These are phyloP conservation scores for Kickxella alabastrina DNA, from an alignment of 192 early-diverging fungal species.

Conservation along the genomic window DNA sequence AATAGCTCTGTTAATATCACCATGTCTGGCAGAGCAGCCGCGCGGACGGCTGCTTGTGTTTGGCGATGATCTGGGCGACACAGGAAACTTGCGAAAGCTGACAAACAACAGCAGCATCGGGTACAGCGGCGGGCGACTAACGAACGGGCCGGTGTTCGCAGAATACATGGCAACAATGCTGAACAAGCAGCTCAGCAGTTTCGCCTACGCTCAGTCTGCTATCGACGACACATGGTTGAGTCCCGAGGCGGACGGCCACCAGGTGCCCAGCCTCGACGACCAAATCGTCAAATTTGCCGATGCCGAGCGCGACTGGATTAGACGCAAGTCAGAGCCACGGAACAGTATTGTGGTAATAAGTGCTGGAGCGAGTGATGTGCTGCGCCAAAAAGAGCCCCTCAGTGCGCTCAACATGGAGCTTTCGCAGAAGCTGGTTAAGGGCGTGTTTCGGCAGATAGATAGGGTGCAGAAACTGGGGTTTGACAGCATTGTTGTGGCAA, in stretches of 20 bases:
- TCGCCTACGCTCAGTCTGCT: constrained; percentile 11
- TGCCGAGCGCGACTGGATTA: constrained; percentile 21
- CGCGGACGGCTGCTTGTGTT: constrained; percentile 11
- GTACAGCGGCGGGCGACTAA: constrained; percentile 14
- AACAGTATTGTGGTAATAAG: constrained; percentile 18
- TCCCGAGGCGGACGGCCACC: not conserved
- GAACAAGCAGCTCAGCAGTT: constrained; percentile 4
- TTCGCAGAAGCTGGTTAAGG: constrained; percentile 5
- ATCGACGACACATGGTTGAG: not conserved
- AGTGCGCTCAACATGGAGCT: not conserved
- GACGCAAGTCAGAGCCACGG: constrained; percentile 12
- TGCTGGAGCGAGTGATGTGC: constrained; percentile 10
- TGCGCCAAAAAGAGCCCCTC: not conserved
- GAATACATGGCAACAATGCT: constrained; percentile 30
- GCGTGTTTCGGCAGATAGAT: constrained; percentile 12
- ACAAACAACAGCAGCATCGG: constrained; percentile 21
- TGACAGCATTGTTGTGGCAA: constrained; percentile 9
- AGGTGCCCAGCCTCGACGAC: constrained; percentile 6
- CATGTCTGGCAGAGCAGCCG: constrained; percentile 1
- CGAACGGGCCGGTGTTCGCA: constrained; percentile 22
- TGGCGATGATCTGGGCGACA: constrained; percentile 27
- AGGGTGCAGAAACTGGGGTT: constrained; percentile 16
- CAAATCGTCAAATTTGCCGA: constrained; percentile 22
- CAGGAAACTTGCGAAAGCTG: constrained; percentile 17
- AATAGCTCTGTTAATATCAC: not conserved